phyloP scores from a whole-genome alignment of 148 eudicot species.

The Spergularia marina region DNA sequence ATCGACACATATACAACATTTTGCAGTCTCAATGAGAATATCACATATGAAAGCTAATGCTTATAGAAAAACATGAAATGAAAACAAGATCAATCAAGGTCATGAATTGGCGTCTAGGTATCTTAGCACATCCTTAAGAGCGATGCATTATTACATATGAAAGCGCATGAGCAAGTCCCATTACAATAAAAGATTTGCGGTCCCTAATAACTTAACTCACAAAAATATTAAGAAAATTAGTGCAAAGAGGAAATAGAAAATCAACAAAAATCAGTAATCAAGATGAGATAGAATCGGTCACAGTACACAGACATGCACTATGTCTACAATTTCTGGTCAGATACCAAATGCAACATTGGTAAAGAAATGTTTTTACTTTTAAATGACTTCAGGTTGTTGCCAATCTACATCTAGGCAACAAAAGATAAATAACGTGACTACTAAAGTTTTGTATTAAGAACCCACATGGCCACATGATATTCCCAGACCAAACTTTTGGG shows the following conservation, averaged over 20 bases:
- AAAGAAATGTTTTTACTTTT: not conserved
- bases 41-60: too few species aligned
- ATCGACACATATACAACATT: not conserved
- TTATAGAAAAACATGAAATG: not conserved
- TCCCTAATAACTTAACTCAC: not conserved
- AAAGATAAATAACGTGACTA: not conserved
- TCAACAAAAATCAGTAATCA: not conserved
- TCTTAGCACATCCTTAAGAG: not conserved
- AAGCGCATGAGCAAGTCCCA: not conserved
- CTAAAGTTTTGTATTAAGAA: not conserved
- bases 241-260: not conserved
- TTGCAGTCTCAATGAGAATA: too few species aligned
- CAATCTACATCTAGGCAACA: conserved; percentile 3
- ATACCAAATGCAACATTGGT: not conserved
- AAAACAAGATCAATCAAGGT: not conserved
- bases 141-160: not conserved
- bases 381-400: not conserved
- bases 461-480: not conserved
- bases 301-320: too few species aligned
- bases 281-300: not conserved
- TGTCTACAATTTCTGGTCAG: not conserved
- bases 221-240: not conserved
- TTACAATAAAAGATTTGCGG: conserved; percentile 2
- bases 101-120: not conserved
- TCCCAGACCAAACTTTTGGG: not conserved